These are phyloP conservation scores for Ustilago nuda DNA, from an alignment of 1,284 basidiomycete species.

Conservation along the genomic window DNA sequence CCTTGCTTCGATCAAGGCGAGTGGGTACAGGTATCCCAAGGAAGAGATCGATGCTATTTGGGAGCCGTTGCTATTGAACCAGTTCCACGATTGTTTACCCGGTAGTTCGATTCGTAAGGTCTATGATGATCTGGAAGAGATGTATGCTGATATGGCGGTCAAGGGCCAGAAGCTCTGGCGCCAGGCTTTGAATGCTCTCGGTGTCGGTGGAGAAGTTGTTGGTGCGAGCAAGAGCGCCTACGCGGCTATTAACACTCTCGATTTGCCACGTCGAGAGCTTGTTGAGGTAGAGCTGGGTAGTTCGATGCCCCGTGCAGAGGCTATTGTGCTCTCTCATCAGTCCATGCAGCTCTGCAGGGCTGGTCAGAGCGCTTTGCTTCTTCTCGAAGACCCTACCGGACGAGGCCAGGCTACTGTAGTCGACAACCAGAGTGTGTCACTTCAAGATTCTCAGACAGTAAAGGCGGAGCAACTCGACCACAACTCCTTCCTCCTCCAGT, in stretches of 20 bases:
- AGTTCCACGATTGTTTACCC: conserved; percentile 81
- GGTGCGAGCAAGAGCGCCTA: conserved; percentile 17
- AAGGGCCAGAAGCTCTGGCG: conserved; percentile 80
- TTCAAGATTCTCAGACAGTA: conserved; percentile 47
- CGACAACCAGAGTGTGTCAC: conserved; percentile 27
- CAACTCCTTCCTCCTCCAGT: conserved; percentile 53
- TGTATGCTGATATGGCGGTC: conserved; percentile 81
- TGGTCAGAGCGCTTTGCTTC: conserved; percentile 44
- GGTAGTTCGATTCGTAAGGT: conserved; percentile 85
- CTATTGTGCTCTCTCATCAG: conserved; percentile 37
- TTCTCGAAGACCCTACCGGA: conserved; percentile 53
- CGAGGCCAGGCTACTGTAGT: conserved; percentile 38
- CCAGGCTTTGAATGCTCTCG: conserved; percentile 79
- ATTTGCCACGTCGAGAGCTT: conserved; percentile 81
- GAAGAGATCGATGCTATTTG: conserved; percentile 83
- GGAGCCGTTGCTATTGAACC: conserved; percentile 73
- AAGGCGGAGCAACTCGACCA: conserved; percentile 50
- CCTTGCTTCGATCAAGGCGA: conserved; percentile 78
- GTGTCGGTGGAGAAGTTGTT: conserved; percentile 61
- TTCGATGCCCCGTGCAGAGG: conserved; percentile 33
- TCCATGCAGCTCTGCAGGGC: conserved; percentile 51
- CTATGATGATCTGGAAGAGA: conserved; percentile 90
- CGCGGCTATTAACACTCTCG: conserved; percentile 80
- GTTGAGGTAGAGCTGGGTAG: conserved; percentile 72
- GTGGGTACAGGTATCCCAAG: conserved; percentile 83